Evolutionary conservation across 441 rosid genomes (phyloP).

Genomic region (Heliophila coronopifolia): DNA sequence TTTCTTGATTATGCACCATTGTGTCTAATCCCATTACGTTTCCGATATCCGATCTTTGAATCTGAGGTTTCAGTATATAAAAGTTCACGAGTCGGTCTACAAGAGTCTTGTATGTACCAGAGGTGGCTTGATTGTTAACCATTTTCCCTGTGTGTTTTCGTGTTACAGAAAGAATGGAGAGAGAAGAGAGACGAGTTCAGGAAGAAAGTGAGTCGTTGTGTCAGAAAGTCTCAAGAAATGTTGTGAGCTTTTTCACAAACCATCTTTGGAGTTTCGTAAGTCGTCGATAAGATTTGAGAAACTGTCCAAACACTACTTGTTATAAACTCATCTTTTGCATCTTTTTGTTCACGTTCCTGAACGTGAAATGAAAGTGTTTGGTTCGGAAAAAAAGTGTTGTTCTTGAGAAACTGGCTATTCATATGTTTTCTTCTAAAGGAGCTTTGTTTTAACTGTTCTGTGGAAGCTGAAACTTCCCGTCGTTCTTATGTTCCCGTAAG

Average conservation of each 20-base stretch:
- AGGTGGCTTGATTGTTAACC: not conserved
- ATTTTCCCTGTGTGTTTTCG: not conserved
- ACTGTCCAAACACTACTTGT: slow-evolving; percentile 25
- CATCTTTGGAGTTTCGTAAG: too few relatives aligned
- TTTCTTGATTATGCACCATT: too few relatives aligned
- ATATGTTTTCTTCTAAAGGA: slow-evolving; percentile 5
- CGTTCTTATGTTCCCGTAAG: not conserved
- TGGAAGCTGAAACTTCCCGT: not conserved
- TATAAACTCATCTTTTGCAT: slow-evolving; percentile 26
- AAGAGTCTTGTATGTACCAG: not conserved
- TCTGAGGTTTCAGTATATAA: too few relatives aligned
- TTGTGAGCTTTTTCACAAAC: too few relatives aligned
- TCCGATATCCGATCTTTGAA: too few relatives aligned
- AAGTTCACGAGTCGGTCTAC: too few relatives aligned
- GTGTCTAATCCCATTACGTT: too few relatives aligned
- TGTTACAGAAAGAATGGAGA: slow-evolving; percentile 50
- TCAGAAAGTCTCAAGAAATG: slow-evolving; percentile 54
- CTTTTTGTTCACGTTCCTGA: slow-evolving; percentile 15
- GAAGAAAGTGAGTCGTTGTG: slow-evolving; percentile 54
- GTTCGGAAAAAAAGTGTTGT: slow-evolving; percentile 16
- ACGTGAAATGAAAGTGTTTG: slow-evolving; percentile 25
- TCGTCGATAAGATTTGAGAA: too few relatives aligned
- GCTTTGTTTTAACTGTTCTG: not conserved
- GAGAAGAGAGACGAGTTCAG: slow-evolving; percentile 47
- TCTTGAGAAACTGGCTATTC: slow-evolving; percentile 2